Evolutionary conservation across 2,329 filamentous ascomycete species (phyloP).

Genomic region (Lachnellula cervina): DNA sequence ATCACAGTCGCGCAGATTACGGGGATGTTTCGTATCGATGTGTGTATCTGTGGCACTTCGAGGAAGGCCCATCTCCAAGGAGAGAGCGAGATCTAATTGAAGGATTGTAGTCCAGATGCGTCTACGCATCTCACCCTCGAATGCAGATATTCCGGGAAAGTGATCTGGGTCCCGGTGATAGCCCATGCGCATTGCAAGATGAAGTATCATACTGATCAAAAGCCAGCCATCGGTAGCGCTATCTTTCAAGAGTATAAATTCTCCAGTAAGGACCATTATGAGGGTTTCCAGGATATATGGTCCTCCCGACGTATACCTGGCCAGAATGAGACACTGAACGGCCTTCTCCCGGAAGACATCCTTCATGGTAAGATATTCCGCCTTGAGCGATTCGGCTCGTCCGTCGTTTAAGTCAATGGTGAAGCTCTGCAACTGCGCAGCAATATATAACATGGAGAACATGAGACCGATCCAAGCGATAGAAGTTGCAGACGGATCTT

Average conservation of each 20-base stretch:
- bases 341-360: slow-evolving; percentile 28
- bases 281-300: slow-evolving; percentile 29
- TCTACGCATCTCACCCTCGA: slow-evolving; percentile 58
- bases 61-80: slow-evolving; percentile 63
- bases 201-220: slow-evolving; percentile 27
- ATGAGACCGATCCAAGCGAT: slow-evolving; percentile 25
- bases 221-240: slow-evolving; percentile 24
- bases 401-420: slow-evolving; percentile 21
- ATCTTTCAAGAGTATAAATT: slow-evolving; percentile 25
- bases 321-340: slow-evolving; percentile 30
- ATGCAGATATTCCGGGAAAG: slow-evolving; percentile 42
- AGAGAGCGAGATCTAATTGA: slow-evolving; percentile 58
- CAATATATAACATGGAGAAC: slow-evolving; percentile 24
- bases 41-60: slow-evolving; percentile 40
- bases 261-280: slow-evolving; percentile 20
- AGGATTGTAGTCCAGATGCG: slow-evolving; percentile 50
- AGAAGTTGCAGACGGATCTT: slow-evolving; percentile 20
- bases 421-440: slow-evolving; percentile 26
- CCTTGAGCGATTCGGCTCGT: slow-evolving; percentile 23
- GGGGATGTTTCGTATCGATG: slow-evolving; percentile 35
- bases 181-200: slow-evolving; percentile 51
- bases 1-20: slow-evolving; percentile 38
- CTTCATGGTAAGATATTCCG: slow-evolving; percentile 24
- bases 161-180: slow-evolving; percentile 50
- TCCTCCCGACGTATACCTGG: slow-evolving; percentile 26